Conservation (phyloP, 768 basidiomycete genomes). For the Pisolithus albus region DNA sequence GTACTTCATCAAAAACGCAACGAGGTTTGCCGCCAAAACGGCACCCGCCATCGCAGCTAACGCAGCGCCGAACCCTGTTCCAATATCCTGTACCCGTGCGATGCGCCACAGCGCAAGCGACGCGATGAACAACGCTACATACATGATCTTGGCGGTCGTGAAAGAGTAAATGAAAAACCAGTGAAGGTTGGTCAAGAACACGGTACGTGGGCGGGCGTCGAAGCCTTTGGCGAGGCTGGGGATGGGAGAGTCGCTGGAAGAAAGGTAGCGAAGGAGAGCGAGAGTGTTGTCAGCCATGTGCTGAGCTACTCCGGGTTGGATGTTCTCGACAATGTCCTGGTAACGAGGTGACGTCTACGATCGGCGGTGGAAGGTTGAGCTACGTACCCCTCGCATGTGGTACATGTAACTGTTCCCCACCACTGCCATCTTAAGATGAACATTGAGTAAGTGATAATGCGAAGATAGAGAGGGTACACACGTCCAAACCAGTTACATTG, state of each 20-base stretch:
- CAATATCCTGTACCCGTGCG: conserved; percentile 23
- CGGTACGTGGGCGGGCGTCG: conserved; percentile 46
- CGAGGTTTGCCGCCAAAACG: conserved; percentile 55
- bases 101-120: conserved; percentile 39
- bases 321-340: conserved; percentile 76
- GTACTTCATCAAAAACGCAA: conserved; percentile 61
- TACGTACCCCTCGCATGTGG: conserved; percentile 76
- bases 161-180: conserved; percentile 71
- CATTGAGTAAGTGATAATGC: neutral
- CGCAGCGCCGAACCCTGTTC: conserved; percentile 43
- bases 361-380: neutral
- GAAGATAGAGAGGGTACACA: conserved; percentile 30
- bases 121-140: conserved; percentile 43
- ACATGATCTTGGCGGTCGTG: conserved; percentile 58
- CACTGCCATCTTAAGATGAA: conserved; percentile 66
- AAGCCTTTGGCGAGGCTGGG: conserved; percentile 50
- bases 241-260: conserved; percentile 63
- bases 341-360: conserved; percentile 1
- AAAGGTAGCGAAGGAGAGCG: conserved; percentile 68
- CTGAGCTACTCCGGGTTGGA: conserved; percentile 77
- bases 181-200: conserved; percentile 73
- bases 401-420: conserved; percentile 91
- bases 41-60: conserved; percentile 48
- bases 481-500: conserved; percentile 87
- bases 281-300: conserved; percentile 89